Evolutionary conservation across 2,329 filamentous ascomycete genomes (phyloP), one percentile per base, ranked within the genome.

Genomic region (Coleophoma cylindrospora): DNA sequence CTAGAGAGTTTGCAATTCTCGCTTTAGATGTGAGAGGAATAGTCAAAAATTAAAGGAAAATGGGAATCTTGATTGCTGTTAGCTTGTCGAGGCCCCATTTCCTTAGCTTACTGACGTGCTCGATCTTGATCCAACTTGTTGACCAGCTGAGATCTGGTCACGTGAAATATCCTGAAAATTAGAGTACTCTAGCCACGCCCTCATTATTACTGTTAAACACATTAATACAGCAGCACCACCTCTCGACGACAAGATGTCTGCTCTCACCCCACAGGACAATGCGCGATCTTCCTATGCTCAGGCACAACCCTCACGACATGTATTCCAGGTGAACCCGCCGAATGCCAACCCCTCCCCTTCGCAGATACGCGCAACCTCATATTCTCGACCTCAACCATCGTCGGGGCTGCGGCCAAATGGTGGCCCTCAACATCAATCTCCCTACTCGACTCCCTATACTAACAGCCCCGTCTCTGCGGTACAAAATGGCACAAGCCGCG

Each of bases 371-470:
- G 47, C 47, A 33, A 37, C 40, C 22, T 34, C 47, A 32, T 32
- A 37, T 32, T 37, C 40, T 27, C 17, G 33, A 44, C 40, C 47
- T 37, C 52, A 53, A 34, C 50, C 49, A 34, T 54, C 54, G 44
- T 56, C 54, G 34, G 50, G 53, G 36, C 51, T 34, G 44, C 60
- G 57, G 43, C 58, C 57, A 43, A 59, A 53, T 33, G 41, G 41
- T 21, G 50, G 48, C 19, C 56, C 51, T 38, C 56, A 58, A 44
- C 59, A 65, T 47, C 58, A 63, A 40, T 60, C 59, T 5, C 57
- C 63, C 19, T 64, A 64, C 49, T 51, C 59, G 9, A 64, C 60
- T 6, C 63, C 61, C 34, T 64, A 64, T 46, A 59, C 51, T 48
- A 59, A 57, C 52, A 50, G 52, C 14, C 59, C 57, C 46, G 52